Percentiles rank a stretch among this genome's conserved stretches.
Conservation (phyloP, 2,329 filamentous ascomycete genomes). For the Magnaporthales sp. region DNA sequence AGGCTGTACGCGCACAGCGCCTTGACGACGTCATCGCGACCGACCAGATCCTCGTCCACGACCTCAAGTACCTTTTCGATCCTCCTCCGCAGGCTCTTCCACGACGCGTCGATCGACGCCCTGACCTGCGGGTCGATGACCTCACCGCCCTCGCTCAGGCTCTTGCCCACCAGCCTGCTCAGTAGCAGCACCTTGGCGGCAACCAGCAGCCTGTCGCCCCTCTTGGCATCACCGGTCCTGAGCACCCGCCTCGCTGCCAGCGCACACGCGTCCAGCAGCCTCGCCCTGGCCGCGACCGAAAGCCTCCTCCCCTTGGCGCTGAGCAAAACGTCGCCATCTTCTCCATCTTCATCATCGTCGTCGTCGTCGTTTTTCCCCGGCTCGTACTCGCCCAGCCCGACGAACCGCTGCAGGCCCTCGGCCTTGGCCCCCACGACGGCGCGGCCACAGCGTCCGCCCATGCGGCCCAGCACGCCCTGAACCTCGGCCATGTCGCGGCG, state of each 20-base stretch:
- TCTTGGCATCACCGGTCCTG: constrained; percentile 25
- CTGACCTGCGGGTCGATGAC: constrained; percentile 20
- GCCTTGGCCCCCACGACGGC: constrained; percentile 57
- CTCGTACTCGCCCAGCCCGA: constrained; percentile 15
- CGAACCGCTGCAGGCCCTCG: constrained; percentile 43
- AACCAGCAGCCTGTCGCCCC: constrained; percentile 42
- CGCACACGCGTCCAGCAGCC: constrained; percentile 42
- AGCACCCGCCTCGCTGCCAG: constrained; percentile 40
- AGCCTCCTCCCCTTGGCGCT: not conserved
- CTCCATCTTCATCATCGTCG: constrained; percentile 15
- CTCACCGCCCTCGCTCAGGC: constrained; percentile 45
- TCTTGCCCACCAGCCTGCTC: constrained; percentile 66
- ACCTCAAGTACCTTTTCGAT: constrained; percentile 51
- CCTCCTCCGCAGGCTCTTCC: constrained; percentile 55
- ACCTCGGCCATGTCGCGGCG: constrained; percentile 66
- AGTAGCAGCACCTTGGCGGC: constrained; percentile 68
- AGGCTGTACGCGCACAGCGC: constrained; percentile 77
- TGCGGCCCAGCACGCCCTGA: constrained; percentile 60
- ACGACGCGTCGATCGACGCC: constrained; percentile 46
- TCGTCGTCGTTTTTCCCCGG: constrained; percentile 5
- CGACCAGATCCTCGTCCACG: not conserved
- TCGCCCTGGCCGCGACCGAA: constrained; percentile 30
- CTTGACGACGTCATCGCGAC: constrained; percentile 51
- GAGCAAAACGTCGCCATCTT: constrained; percentile 10
- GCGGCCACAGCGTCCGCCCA: constrained; percentile 72